Evolutionary conservation across 352 stramenopile species (phyloP), one percentile per base, ranked within the genome.

Genomic region (Phytophthora kernoviae): DNA sequence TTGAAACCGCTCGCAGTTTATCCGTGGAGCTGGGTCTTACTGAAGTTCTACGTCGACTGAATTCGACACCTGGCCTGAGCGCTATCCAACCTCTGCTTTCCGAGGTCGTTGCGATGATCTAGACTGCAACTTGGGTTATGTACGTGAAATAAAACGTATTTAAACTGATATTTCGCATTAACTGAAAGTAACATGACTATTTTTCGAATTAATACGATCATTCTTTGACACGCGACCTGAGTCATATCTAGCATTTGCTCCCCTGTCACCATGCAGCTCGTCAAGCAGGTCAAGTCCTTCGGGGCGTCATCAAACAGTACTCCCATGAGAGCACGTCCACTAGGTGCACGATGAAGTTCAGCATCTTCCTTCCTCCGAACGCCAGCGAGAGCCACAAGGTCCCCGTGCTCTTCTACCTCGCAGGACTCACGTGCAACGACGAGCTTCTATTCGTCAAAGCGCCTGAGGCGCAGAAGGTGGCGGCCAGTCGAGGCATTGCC

Each of bases 401-500:
- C 61, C 87, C 84, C 0, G 84, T 79, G 70, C 79, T 99, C 34
- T 99, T 97, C 70, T 99, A 96, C 81, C 79, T 99, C 46, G 90
- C 85, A 15, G 97, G 97, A 0, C 84, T 99, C 54, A 99, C 97
- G 45, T 99, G 97, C 78, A 97, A 93, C 65, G 94, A 98, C 67
- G 88, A 98, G 64, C 91, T 98, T 59, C 87, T 98, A 51, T 96
- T 98, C 68, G 92, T 97, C 47, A 99, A 99, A 72, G 97, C 91
- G 17, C 78, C 82, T 20, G 89, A 79, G 45, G 96, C 96, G 21
- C 96, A 98, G 66, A 84, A 89, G 53, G 66, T 82, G 58, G 97
- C 96, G 9, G 91, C 93, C 6, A 75, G 82, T 54, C 84, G 97
- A 26, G 91, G 94, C 26, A 91, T 99, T 53, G 96, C 93, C 7